Percentiles rank a stretch among this genome's conserved stretches.
Evolutionary conservation across 257 asterid genomes (phyloP).

Genomic region (Scutellaria barbata): DNA sequence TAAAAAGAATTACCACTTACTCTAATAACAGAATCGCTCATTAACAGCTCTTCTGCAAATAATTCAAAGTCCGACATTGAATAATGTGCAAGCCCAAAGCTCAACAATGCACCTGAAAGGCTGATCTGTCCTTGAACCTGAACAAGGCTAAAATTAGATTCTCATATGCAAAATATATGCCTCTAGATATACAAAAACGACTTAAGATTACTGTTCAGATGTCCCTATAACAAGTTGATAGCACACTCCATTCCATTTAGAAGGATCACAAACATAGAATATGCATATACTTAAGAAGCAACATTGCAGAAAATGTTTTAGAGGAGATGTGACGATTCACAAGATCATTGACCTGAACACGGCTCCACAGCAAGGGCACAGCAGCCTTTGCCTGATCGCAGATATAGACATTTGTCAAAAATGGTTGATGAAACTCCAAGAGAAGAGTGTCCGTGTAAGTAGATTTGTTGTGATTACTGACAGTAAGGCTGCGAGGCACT

Average conservation of each 20-base stretch:
- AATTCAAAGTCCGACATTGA: conserved; percentile 94
- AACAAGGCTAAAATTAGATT: conserved; percentile 37
- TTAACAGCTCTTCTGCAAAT: conserved; percentile 94
- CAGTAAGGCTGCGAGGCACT: conserved; percentile 89
- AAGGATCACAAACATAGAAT: conserved; percentile 20
- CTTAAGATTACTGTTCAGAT: conserved; percentile 4
- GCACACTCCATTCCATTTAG: conserved; percentile 9
- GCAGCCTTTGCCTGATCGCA: conserved; percentile 83
- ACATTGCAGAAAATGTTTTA: conserved; percentile 2
- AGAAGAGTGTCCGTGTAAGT: conserved; percentile 91
- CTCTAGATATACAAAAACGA: conserved; percentile 2
- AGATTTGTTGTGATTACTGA: conserved; percentile 74
- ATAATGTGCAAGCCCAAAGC: conserved; percentile 92
- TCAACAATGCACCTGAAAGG: conserved; percentile 69
- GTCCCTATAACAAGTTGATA: conserved; percentile 5
- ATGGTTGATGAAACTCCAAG: conserved; percentile 92
- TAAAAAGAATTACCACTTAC: conserved; percentile 48
- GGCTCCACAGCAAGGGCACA: conserved; percentile 98
- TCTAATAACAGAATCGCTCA: conserved; percentile 89
- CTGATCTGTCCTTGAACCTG: conserved; percentile 98
- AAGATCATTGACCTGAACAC: conserved; percentile 74
- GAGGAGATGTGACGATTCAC: conserved; percentile 2
- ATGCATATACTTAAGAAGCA: background rate
- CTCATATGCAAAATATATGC: conserved; percentile 1
- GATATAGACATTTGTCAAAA: conserved; percentile 79